Evolutionary conservation across 2,329 filamentous ascomycete species (phyloP).

Genomic region (Nemania diffusa): DNA sequence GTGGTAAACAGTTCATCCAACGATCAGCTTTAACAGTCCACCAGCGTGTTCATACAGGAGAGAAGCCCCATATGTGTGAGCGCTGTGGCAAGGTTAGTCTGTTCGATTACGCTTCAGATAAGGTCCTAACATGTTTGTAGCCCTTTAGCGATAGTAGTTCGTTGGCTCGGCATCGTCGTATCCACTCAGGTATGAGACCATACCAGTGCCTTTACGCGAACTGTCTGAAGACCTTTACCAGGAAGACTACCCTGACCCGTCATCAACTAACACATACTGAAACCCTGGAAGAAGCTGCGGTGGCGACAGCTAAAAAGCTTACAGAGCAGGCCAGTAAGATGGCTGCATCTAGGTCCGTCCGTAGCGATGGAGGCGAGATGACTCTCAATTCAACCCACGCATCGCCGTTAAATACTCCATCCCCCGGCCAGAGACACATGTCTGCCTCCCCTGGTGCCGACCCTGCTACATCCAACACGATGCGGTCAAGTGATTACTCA

Average conservation of each 20-base stretch:
- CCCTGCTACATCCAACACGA: constrained; percentile 73
- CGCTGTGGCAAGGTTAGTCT: constrained; percentile 87
- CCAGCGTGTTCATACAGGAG: constrained; percentile 93
- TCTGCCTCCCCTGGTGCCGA: constrained; percentile 85
- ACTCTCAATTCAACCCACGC: constrained; percentile 70
- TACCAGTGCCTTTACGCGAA: constrained; percentile 98
- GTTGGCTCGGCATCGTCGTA: constrained; percentile 89
- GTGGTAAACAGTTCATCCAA: constrained; percentile 97
- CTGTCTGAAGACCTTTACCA: constrained; percentile 98
- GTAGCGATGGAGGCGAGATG: constrained; percentile 77
- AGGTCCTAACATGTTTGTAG: constrained; percentile 58
- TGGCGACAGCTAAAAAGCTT: constrained; percentile 85
- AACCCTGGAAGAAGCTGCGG: constrained; percentile 92
- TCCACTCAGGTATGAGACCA: constrained; percentile 93
- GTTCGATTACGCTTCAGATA: background rate
- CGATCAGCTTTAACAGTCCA: constrained; percentile 95
- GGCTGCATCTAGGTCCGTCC: constrained; percentile 55
- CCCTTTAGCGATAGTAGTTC: constrained; percentile 97
- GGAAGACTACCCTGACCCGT: constrained; percentile 91
- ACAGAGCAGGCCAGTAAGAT: constrained; percentile 61
- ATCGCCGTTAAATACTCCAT: constrained; percentile 82
- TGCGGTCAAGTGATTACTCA: constrained; percentile 78
- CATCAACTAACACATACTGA: constrained; percentile 97
- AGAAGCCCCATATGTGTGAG: constrained; percentile 98
- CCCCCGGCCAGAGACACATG: constrained; percentile 79